A percentile compares a stretch with the other conserved stretches of the same genome.
Conservation (phyloP, 139 green algal species). For the Mesotaenium endlicherianum region DNA sequence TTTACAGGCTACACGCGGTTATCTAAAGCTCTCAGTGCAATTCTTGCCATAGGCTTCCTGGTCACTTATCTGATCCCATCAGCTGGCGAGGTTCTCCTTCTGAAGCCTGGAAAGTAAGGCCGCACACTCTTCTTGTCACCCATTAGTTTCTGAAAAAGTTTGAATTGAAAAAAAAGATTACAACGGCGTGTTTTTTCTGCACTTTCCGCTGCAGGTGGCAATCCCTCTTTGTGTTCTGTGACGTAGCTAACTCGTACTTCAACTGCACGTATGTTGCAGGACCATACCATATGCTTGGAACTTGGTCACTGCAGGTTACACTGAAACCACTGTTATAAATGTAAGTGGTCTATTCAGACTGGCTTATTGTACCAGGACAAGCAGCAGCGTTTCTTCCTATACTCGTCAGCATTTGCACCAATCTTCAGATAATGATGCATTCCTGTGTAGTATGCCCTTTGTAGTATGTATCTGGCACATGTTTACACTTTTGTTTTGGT, state of each 20-base stretch:
- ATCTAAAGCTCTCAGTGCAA: slow-evolving; percentile 28
- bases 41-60: slow-evolving; percentile 42
- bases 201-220: no score
- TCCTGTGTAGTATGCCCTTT: background rate
- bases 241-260: background rate
- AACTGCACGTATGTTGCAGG: slow-evolving; percentile 6
- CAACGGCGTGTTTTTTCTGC: background rate
- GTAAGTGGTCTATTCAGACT: background rate
- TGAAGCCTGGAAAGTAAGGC: slow-evolving; percentile 46
- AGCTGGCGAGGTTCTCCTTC: slow-evolving; percentile 15
- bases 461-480: background rate
- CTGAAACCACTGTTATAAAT: slow-evolving; percentile 16
- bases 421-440: background rate
- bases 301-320: slow-evolving; percentile 35
- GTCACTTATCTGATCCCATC: background rate
- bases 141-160: background rate
- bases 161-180: background rate
- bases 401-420: background rate
- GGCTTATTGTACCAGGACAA: background rate
- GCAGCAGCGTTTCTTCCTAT: background rate
- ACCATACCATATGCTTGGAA: slow-evolving; percentile 51
- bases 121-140: background rate
- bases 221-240: background rate
- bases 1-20: slow-evolving; percentile 46
- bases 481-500: background rate